Evolutionary conservation across 331 rosid species (phyloP).

Genomic region (Cucumis variabilis): DNA sequence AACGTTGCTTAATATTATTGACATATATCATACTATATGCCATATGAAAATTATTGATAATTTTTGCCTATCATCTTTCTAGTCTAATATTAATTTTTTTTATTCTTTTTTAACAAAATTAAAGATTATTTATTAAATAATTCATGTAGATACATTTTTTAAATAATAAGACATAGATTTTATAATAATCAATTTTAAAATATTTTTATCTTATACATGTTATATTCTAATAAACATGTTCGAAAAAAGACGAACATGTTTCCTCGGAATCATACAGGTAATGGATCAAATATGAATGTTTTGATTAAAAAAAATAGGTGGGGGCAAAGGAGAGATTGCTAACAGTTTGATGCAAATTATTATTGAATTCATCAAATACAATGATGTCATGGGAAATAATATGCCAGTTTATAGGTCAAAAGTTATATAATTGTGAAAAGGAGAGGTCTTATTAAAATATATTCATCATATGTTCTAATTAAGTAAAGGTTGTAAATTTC

Average conservation of each 20-base stretch:
- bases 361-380: neutral
- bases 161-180: neutral
- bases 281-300: neutral
- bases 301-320: neutral
- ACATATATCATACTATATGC: too few relatives aligned
- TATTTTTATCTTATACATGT: neutral
- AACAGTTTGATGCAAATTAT: neutral
- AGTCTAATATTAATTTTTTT: too few relatives aligned
- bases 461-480: neutral
- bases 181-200: neutral
- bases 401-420: neutral
- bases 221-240: neutral
- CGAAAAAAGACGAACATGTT: neutral
- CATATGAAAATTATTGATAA: too few relatives aligned
- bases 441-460: constrained; percentile 3
- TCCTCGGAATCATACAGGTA: constrained; percentile 18
- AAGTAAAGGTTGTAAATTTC: neutral
- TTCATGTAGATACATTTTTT: neutral
- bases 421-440: neutral
- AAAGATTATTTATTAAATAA: neutral
- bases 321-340: neutral
- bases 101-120: neutral
- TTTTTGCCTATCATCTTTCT: too few relatives aligned
- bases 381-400: constrained; percentile 8
- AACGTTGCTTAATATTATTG: too few relatives aligned